These are phyloP conservation scores for Arthrobotrys musiformis DNA, from an alignment of 2,329 filamentous ascomycete genomes.

Conservation along the genomic window DNA sequence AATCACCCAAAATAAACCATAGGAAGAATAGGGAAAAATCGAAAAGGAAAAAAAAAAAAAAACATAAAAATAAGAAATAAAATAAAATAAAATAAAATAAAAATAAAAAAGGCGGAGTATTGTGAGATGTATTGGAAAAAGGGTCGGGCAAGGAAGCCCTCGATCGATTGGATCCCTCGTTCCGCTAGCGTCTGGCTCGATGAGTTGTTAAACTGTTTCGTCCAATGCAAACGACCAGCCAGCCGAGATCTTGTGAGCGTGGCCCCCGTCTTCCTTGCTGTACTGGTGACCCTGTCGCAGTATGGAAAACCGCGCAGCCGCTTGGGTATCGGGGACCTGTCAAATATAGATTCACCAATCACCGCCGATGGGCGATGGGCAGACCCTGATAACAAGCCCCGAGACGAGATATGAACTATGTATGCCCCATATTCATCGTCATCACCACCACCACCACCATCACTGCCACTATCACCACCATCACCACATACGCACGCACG, in stretches of 20 bases:
- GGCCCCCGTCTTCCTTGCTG: conserved; percentile 12
- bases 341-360: conserved; percentile 37
- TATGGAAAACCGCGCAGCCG: conserved; percentile 43
- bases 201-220: conserved; percentile 57
- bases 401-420: conserved; percentile 20
- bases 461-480: neutral
- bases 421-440: neutral
- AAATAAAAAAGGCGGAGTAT: neutral
- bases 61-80: neutral
- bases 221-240: conserved; percentile 53
- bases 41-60: neutral
- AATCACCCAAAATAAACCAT: no score
- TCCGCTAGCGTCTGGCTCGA: conserved; percentile 47
- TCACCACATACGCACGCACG: no score
- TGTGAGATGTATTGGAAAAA: no score
- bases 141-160: neutral
- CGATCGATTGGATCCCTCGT: conserved; percentile 46
- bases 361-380: conserved; percentile 10
- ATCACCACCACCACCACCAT: neutral
- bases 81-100: neutral
- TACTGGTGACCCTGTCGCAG: conserved; percentile 42
- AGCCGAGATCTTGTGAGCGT: no score
- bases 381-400: conserved; percentile 46
- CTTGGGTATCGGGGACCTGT: conserved; percentile 47
- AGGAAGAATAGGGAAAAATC: neutral